phyloP scores from a whole-genome alignment of 2,329 filamentous ascomycete genomes.

The Talaromyces pinophilus region DNA sequence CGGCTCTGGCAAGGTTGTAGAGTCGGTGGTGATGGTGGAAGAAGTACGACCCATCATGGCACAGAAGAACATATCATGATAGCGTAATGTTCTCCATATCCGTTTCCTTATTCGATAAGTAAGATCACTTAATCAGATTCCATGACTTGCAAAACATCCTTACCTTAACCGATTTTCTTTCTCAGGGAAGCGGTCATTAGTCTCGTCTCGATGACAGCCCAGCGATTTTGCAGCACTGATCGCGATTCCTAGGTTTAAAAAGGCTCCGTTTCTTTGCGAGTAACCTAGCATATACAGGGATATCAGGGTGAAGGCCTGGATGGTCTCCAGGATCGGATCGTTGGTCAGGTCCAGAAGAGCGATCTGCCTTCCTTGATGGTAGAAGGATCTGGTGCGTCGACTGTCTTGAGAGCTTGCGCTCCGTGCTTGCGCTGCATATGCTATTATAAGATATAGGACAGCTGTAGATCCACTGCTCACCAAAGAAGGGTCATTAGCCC shows the following conservation, averaged over 20 bases:
- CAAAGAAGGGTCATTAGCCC: not conserved
- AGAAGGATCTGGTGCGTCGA: not conserved
- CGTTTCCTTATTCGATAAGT: not conserved
- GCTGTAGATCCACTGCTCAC: not conserved
- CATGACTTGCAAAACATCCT: not conserved
- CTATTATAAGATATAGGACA: not conserved
- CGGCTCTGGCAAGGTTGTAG: not conserved
- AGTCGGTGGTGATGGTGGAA: not conserved
- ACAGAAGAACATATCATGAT: not conserved
- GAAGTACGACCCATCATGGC: not conserved
- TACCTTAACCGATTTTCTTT: not conserved
- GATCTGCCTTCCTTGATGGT: not conserved
- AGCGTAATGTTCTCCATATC: not conserved
- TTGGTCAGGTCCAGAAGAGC: not conserved
- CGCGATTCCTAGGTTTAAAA: not conserved
- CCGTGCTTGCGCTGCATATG: not conserved
- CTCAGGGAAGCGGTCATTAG: not conserved
- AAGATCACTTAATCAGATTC: not conserved
- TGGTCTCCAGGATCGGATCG: not conserved
- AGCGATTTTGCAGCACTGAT: not conserved
- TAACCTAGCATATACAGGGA: not conserved
- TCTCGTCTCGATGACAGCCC: not conserved
- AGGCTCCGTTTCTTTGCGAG: not conserved
- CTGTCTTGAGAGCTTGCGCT: not conserved
- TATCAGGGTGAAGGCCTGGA: not conserved